Evolutionary conservation across 2,329 filamentous ascomycete genomes (phyloP), one percentile per base, ranked within the genome.

Genomic region (Ophiostoma quercus): DNA sequence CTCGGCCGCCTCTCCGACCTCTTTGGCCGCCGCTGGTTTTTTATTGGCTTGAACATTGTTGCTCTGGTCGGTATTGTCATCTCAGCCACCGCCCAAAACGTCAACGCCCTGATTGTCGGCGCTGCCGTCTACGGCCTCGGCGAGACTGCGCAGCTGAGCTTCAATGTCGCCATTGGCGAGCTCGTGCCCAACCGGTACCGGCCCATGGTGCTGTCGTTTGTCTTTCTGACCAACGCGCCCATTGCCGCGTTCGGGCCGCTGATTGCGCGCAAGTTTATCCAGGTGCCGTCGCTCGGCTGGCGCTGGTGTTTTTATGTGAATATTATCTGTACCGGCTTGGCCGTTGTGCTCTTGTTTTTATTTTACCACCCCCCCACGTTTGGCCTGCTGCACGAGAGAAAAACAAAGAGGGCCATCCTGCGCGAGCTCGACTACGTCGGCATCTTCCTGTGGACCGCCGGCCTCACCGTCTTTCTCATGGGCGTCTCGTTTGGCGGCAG

Each of bases 141-240:
- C 9, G 78, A 78, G 72, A 78, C 78, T 0, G 76, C 77, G 7
- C 79, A 80, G 74, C 73, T 80, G 68, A 78, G 76, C 41, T 80
- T 79, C 72, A 78, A 79, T 54, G 77, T 79, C 12, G 78, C 77
- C 7, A 75, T 81, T 14, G 77, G 78, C 29, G 80, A 82, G 74
- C 74, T 82, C 32, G 78, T 81, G 19, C 80, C 80, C 22, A 81
- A 80, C 75, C 81, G 81, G 75, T 79, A 80, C 70, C 77, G 80
- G 3, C 76, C 77, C 11, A 74, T 78, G 68, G 76, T 77, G 0
- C 66, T 78, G 3, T 77, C 77, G 1, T 76, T 78, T 25, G 75
- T 79, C 34, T 80, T 79, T 66, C 67, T 76, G 78, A 2, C 77
- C 79, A 60, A 76, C 77, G 12, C 75, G 75, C 16, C 78, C 6